Conservation (phyloP, 2,329 filamentous ascomycete species). For the Stagonosporopsis cucurbitacearum region DNA sequence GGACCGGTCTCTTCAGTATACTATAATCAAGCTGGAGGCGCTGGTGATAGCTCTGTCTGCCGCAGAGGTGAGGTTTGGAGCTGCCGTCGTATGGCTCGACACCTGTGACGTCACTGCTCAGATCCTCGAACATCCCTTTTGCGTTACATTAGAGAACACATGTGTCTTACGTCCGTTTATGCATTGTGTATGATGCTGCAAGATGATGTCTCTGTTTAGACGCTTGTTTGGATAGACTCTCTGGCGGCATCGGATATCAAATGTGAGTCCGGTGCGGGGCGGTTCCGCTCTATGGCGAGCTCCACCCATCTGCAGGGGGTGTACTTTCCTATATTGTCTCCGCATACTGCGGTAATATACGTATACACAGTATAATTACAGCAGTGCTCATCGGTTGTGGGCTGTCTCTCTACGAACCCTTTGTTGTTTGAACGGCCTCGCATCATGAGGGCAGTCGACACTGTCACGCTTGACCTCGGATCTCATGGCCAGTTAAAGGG, state of each 20-base stretch:
- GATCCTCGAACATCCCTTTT: too few relatives aligned
- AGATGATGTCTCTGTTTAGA: not conserved
- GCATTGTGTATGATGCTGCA: too few relatives aligned
- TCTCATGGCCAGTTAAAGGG: constrained; percentile 7
- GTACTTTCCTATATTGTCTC: constrained; percentile 3
- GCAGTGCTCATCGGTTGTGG: not conserved
- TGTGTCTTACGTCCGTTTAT: not conserved
- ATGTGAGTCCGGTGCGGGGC: constrained; percentile 8
- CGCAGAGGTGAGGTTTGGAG: not conserved
- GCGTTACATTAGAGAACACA: not conserved
- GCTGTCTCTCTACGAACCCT: not conserved
- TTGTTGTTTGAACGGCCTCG: not conserved
- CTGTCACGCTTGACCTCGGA: constrained; percentile 9
- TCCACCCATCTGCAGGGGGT: constrained; percentile 1
- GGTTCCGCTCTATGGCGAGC: constrained; percentile 3
- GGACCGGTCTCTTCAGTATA: too few relatives aligned
- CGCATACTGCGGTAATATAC: not conserved
- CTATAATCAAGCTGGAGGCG: too few relatives aligned
- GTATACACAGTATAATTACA: not conserved
- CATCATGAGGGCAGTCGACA: constrained; percentile 3
- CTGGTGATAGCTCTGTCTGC: not conserved
- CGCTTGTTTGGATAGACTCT: not conserved
- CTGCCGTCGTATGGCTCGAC: not conserved
- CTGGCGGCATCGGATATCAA: not conserved
- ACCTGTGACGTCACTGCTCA: not conserved